phyloP scores from a whole-genome alignment of 2,329 filamentous ascomycete genomes.

The Triangularia setosa region DNA sequence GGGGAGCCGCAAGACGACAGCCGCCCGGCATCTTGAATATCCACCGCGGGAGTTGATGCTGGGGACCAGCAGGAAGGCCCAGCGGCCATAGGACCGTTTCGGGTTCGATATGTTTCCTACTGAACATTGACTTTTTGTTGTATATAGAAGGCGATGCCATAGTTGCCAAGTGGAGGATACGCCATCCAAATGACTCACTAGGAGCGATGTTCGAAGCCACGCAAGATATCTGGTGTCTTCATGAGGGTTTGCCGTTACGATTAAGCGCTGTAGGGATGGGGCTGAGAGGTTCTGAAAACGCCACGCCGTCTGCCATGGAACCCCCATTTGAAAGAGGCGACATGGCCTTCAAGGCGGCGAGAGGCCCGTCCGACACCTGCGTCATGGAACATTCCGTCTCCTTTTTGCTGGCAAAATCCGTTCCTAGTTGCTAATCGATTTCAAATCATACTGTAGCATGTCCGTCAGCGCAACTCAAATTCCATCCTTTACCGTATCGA shows the following conservation, averaged over 20 bases:
- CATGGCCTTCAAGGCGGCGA: not conserved
- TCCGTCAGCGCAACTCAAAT: not conserved
- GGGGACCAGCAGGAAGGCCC: not conserved
- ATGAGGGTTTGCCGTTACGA: not conserved
- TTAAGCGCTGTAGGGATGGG: not conserved
- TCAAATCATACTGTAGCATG: not conserved
- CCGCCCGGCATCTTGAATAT: constrained; percentile 14
- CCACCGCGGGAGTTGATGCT: constrained; percentile 6
- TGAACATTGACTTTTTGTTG: not conserved
- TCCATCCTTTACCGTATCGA: not conserved
- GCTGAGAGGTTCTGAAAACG: not conserved
- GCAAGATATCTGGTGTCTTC: not conserved
- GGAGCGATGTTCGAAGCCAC: not conserved
- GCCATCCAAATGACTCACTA: not conserved
- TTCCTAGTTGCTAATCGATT: not conserved
- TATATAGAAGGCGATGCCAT: not conserved
- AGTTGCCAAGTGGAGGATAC: not conserved
- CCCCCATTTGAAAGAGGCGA: not conserved
- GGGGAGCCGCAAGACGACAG: constrained; percentile 9
- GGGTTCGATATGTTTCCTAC: constrained; percentile 3
- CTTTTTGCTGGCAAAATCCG: not conserved
- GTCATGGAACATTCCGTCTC: not conserved
- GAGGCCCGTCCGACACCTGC: not conserved
- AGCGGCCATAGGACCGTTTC: constrained; percentile 2
- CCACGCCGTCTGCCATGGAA: not conserved